A percentile compares a stretch with the other conserved stretches of the same genome.
phyloP scores from a whole-genome alignment of 495 filamentous ascomycete species.

The Lophiotrema nucula region DNA sequence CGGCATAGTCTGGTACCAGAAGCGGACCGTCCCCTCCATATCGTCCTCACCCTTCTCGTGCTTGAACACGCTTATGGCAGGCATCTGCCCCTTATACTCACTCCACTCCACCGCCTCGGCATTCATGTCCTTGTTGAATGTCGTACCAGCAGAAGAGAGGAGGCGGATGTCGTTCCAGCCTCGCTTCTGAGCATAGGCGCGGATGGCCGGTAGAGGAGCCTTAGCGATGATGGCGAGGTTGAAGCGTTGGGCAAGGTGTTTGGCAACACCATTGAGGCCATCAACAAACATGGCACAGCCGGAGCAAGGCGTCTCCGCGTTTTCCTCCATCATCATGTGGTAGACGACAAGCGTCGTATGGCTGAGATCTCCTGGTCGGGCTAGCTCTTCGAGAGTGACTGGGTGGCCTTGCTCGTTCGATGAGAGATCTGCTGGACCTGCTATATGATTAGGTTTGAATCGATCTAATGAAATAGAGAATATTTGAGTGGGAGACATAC shows the following conservation, averaged over 20 bases:
- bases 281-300: constrained; percentile 15
- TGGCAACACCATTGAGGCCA: constrained; percentile 15
- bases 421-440: constrained; percentile 5
- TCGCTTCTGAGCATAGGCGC: constrained; percentile 10
- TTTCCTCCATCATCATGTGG: constrained; percentile 19
- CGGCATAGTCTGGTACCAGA: constrained; percentile 4
- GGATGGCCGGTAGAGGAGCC: background rate
- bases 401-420: background rate
- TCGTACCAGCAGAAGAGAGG: constrained; percentile 3
- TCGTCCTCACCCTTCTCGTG: constrained; percentile 8
- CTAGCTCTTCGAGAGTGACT: constrained; percentile 5
- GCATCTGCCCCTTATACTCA: background rate
- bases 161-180: constrained; percentile 16
- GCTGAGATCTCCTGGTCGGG: background rate
- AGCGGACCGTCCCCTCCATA: constrained; percentile 5
- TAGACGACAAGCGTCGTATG: constrained; percentile 11
- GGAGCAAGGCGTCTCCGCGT: constrained; percentile 6
- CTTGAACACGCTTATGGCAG: constrained; percentile 17
- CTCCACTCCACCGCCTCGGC: constrained; percentile 9
- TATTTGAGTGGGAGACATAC: no score
- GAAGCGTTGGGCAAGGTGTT: constrained; percentile 14
- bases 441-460: no score
- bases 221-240: constrained; percentile 15
- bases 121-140: constrained; percentile 21
- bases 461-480: no score